Percentiles rank a stretch among this genome's conserved stretches.
phyloP scores from a whole-genome alignment of 2,329 filamentous ascomycete genomes.

The Nemania abortiva region DNA sequence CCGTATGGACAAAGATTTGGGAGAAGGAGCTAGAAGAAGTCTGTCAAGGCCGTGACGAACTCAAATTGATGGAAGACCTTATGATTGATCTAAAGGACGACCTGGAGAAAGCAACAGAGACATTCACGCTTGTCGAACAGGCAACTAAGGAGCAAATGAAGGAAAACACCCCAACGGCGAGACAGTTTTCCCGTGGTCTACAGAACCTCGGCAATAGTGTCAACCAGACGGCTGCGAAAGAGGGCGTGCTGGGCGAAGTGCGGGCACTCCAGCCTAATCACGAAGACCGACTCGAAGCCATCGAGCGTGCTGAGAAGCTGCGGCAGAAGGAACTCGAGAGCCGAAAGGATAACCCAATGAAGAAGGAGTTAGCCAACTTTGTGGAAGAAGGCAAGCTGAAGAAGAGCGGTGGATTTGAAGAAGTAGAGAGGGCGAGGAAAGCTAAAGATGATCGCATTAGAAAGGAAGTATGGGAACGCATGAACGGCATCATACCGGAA shows the following conservation, averaged over 20 bases:
- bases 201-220: constrained; percentile 64
- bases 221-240: constrained; percentile 87
- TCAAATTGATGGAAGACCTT: constrained; percentile 96
- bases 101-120: constrained; percentile 92
- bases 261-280: constrained; percentile 94
- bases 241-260: constrained; percentile 91
- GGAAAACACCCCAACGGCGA: constrained; percentile 66
- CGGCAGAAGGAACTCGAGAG: constrained; percentile 88
- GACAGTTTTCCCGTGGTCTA: constrained; percentile 68
- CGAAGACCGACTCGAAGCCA: constrained; percentile 91
- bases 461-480: constrained; percentile 79
- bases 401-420: constrained; percentile 95
- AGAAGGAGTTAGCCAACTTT: constrained; percentile 85
- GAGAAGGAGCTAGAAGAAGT: constrained; percentile 97
- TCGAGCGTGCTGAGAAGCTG: constrained; percentile 94
- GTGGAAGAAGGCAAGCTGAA: constrained; percentile 92
- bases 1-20: constrained; percentile 99
- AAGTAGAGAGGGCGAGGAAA: constrained; percentile 86
- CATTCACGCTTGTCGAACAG: constrained; percentile 94
- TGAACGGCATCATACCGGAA: constrained; percentile 68
- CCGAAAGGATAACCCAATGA: constrained; percentile 79
- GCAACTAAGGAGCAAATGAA: constrained; percentile 98
- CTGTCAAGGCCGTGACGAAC: constrained; percentile 92
- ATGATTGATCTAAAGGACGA: constrained; percentile 93
- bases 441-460: constrained; percentile 89